Percentiles rank a stretch among this genome's conserved stretches.
Conservation (phyloP, 2,329 filamentous ascomycete species). For the Ramularia endophylla region DNA sequence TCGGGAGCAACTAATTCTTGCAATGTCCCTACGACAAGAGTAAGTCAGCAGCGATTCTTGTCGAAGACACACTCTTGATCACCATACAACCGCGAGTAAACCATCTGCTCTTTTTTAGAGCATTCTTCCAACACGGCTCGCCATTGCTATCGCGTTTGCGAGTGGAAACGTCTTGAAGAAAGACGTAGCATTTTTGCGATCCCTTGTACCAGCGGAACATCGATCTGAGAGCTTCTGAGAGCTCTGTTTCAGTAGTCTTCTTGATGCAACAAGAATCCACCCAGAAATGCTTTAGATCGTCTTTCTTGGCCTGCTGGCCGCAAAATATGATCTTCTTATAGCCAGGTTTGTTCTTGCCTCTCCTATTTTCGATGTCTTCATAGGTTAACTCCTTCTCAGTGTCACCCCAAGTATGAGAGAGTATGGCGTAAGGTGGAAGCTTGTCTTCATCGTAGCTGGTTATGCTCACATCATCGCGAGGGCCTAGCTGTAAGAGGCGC, state of each 20-base stretch:
- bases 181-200: slow-evolving; percentile 16
- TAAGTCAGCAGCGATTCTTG: not conserved
- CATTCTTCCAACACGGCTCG: not conserved
- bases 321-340: slow-evolving; percentile 6
- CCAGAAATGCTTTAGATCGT: slow-evolving; percentile 13
- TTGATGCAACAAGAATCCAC: slow-evolving; percentile 23
- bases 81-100: slow-evolving; percentile 5
- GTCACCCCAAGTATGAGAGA: slow-evolving; percentile 15
- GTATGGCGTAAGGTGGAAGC: slow-evolving; percentile 12
- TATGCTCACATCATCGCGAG: not conserved
- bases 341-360: slow-evolving; percentile 6
- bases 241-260: slow-evolving; percentile 14
- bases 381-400: slow-evolving; percentile 12
- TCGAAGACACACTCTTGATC: not conserved
- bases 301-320: not conserved
- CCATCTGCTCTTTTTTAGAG: not conserved
- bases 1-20: slow-evolving; percentile 8
- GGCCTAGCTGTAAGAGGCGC: slow-evolving; percentile 4
- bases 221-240: slow-evolving; percentile 19
- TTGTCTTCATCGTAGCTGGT: slow-evolving; percentile 1
- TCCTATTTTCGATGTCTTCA: slow-evolving; percentile 9
- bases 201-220: slow-evolving; percentile 20
- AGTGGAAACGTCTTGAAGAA: slow-evolving; percentile 8
- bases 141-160: not conserved
- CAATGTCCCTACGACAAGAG: slow-evolving; percentile 1